Base-by-base conservation (phyloP, 345 rosid species). In the Camelina laxa region DNA sequence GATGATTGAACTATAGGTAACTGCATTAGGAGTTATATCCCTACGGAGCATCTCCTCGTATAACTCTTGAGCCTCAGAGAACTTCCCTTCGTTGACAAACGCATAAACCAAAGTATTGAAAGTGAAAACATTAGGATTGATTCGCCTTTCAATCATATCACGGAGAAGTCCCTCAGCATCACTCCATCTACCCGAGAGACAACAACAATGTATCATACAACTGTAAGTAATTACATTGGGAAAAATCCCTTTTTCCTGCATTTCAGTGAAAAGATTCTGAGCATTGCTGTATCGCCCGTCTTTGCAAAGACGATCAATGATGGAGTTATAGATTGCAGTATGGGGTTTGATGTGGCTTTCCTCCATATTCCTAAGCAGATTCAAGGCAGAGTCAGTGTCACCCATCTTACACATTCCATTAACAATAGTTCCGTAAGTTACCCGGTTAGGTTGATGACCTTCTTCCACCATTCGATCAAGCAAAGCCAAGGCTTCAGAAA, bases 1-100 rank as follows among this genome's bases (percentile, higher is more conserved):
- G 41, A 58, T 58, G 21, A 58, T 30, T n/a, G 41, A 30, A 10
- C 4, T 58, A 58, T 58, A 58, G 0, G 62, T 58, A 4, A 58
- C 7, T 0, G 12, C 10, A 33, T 15, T 2, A 30, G 42, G 62
- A 45, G 2, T 0, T 45, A 45, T 45, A 15, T 2, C 50, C 9
- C 19, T n/a, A 45, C 1, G 31, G n/a, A 51, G 57, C 57, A 51
- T 77, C 58, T 61, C 30, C 21, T 33, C 51, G 24, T 76, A 30
- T 33, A 73, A 57, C 38, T 17, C 33, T 16, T 14, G 22, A 58
- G 84, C 84, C 27, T 78, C 79, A 13, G 14, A 15, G 27, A 70
- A 3, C 67, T 21, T 74, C 2, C 51, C 54, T 16, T 47, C 45
- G 17, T 50, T 66, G 15, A 30, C 22, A 10, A 50, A 33, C 4